Evolutionary conservation across 768 basidiomycete species (phyloP), one percentile per base, ranked within the genome.

Genomic region (Lentinula detonsa): DNA sequence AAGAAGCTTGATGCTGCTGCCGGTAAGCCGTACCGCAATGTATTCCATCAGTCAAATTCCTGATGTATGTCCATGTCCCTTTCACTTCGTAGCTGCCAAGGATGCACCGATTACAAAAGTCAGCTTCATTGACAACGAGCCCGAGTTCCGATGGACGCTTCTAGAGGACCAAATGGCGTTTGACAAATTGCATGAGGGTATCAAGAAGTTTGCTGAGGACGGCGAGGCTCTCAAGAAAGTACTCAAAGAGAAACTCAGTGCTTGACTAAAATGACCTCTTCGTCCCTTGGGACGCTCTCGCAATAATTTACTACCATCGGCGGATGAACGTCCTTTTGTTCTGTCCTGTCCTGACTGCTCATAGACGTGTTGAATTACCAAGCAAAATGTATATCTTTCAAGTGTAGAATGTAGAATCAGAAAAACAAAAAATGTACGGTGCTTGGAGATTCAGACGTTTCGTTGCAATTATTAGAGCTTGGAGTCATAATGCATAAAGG

Each of bases 141-240:
- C 95, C 63, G 91, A 94, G 71, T 98, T 98, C 92, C 88, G 93
- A 62, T 97, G 95, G 95, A 66, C 83, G 10, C 88, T 98, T 61
- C 85, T 97, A 69, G 84, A 94, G 70, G 95, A 98, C 75, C 77
- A 82, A 71, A 97, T 98, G 95, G 95, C 96, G n/a, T 96, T 94
- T 72, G 96, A 98, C 75, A 98, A 98, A 81, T 82, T 98, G 59
- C 93, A 97, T 74, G 93, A 98, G 78, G 97, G 97, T 69, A 97
- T 99, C 81, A 88, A 87, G 80, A 97, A 96, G 77, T 99, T 99
- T 72, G 95, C 94, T 55, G 94, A 91, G 79, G 97, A 98, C 70
- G 94, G 93, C 61, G 83, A 86, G 71, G 85, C 91, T 3, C 87
- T 99, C 77, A 97, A 96, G 83, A 74, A 76, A 11, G 72, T 92